Percentiles rank a stretch among this genome's conserved stretches.
Evolutionary conservation across 2,329 filamentous ascomycete species (phyloP).

Genomic region (Epichloe hybrida): DNA sequence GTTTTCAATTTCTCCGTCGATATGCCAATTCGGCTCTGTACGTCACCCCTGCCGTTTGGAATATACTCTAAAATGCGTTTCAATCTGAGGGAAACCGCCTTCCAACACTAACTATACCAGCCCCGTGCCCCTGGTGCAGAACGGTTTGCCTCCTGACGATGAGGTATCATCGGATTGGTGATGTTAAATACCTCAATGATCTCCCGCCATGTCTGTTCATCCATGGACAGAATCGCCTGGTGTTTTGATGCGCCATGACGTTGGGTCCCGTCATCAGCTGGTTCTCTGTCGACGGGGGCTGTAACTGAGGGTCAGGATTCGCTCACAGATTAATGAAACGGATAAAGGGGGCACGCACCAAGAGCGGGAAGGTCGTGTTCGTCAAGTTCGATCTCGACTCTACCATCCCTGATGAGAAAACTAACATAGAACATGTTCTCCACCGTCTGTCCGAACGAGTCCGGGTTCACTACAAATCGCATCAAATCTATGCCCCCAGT

Average conservation of each 20-base stretch:
- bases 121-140: constrained; percentile 41
- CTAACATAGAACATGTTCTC: constrained; percentile 96
- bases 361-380: constrained; percentile 63
- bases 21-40: not conserved
- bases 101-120: constrained; percentile 48
- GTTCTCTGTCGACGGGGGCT: constrained; percentile 25
- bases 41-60: not conserved
- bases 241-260: constrained; percentile 50
- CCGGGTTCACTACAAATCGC: constrained; percentile 79
- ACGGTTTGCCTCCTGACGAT: constrained; percentile 49
- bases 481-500: constrained; percentile 67
- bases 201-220: constrained; percentile 71
- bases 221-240: constrained; percentile 79
- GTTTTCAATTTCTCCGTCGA: not conserved
- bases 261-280: constrained; percentile 31
- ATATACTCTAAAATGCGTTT: not conserved
- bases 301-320: not conserved
- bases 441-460: constrained; percentile 83
- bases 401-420: constrained; percentile 82
- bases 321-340: no score
- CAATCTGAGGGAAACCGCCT: not conserved
- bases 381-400: constrained; percentile 61
- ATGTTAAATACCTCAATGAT: constrained; percentile 67
- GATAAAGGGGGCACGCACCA: constrained; percentile 40
- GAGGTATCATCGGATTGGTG: constrained; percentile 68